Evolutionary conservation across 2,329 filamentous ascomycete genomes (phyloP).

Genomic region (Sclerotinia subarctica): DNA sequence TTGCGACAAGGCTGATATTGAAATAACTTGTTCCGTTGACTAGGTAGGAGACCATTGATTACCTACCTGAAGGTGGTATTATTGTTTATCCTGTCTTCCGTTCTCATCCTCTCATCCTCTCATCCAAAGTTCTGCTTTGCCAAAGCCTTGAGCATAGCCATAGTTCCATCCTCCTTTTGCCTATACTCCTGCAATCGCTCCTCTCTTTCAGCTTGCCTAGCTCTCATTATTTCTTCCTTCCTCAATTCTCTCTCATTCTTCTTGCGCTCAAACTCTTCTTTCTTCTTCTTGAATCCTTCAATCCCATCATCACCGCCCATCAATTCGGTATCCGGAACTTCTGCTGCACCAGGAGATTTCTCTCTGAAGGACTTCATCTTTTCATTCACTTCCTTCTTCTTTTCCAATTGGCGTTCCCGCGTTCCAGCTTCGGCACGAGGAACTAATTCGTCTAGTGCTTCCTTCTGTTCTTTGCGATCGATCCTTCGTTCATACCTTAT

Average conservation of each 20-base stretch:
- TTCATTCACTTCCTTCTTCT: slow-evolving; percentile 69
- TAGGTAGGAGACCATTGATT: neutral
- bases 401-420: slow-evolving; percentile 81
- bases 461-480: slow-evolving; percentile 66
- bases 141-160: slow-evolving; percentile 75
- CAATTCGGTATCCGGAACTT: slow-evolving; percentile 69
- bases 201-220: slow-evolving; percentile 74
- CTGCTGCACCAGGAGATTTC: slow-evolving; percentile 60
- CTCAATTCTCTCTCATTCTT: slow-evolving; percentile 82
- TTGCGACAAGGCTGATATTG: neutral
- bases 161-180: slow-evolving; percentile 78
- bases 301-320: slow-evolving; percentile 67
- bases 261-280: slow-evolving; percentile 63
- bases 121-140: slow-evolving; percentile 74
- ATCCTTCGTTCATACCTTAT: slow-evolving; percentile 59
- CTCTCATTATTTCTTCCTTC: slow-evolving; percentile 75
- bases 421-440: slow-evolving; percentile 82
- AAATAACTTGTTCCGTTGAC: neutral
- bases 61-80: neutral
- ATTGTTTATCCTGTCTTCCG: neutral
- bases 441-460: slow-evolving; percentile 73
- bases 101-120: slow-evolving; percentile 23
- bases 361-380: slow-evolving; percentile 72
- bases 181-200: slow-evolving; percentile 67
- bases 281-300: slow-evolving; percentile 66